Evolutionary conservation across 176 grass and related monocot genomes (phyloP), one percentile per base, ranked within the genome.

Genomic region (bread wheat (Triticum aestivum)): DNA sequence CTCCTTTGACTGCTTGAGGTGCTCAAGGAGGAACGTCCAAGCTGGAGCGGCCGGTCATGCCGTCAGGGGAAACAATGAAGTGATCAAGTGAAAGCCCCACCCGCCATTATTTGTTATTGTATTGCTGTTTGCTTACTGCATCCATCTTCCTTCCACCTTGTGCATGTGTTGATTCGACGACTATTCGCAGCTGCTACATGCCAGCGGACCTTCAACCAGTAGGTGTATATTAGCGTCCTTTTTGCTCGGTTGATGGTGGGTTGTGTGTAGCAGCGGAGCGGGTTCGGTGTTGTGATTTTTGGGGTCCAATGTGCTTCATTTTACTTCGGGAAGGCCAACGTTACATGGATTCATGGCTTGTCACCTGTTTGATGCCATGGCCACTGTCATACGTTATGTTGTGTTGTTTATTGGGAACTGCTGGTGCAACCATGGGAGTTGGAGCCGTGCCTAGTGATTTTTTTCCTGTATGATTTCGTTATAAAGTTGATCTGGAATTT

Each of bases 221-320:
- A 82, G 82, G 54, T 86, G 85, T 86, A 88, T 34, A 91, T 78
- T 85, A 82, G 86, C 37, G 67, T 58, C 52, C 75, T 62, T 85
- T 88, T 82, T 91, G 90, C 80, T 66, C 13, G 47, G 35, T 85
- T 82, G 79, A 72, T 82, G 44, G 5, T 71, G 77, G 78, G 78
- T 84, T 52, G 70, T 82, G 76, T 65, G 82, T 66, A 73, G 65
- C 47, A 71, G 45, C 44, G 8, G 34, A n/a, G 6, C 45, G 52
- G 59, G n/a, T 23, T 73, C 39, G 24, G 64, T 52, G 34, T 82
- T 85, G n/a, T 77, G 78, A 54, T 65, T 88, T 79, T 86, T 80
- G 18, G 54, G 54, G 54, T 59, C 54, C 54, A 59, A 59, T 59
- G 54, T 59, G 54, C 2, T 58, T 58, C 54, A 59, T 59, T 59